Percentiles rank a stretch among this genome's conserved stretches.
These are phyloP conservation scores for Telopea speciosissima DNA, from an alignment of 177 flowering plant genomes.

Conservation along the genomic window DNA sequence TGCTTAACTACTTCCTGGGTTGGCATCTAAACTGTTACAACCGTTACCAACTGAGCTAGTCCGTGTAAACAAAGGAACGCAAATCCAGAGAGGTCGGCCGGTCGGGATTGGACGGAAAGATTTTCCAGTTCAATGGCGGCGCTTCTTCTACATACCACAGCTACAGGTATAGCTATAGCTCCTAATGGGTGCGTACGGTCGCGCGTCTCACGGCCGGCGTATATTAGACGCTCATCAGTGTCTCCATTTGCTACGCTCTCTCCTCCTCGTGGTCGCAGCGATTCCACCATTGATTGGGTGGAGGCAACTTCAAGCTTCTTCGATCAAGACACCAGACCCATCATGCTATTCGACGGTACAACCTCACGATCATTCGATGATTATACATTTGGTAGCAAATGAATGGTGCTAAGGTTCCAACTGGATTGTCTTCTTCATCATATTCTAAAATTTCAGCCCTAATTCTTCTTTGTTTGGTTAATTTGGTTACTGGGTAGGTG, in stretches of 20 bases:
- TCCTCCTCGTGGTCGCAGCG: conserved; percentile 13
- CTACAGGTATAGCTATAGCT: neutral
- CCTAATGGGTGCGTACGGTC: conserved; percentile 25
- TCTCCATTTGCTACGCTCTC: conserved; percentile 23
- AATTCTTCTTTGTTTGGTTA: neutral
- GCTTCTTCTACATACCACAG: neutral
- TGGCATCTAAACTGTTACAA: neutral
- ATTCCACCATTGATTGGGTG: conserved; percentile 36
- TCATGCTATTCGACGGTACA: conserved; percentile 81
- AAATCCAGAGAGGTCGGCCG: neutral
- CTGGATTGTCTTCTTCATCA: too few relatives aligned
- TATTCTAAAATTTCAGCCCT: neutral
- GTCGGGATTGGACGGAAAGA: too few relatives aligned
- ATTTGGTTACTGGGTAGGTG: conserved; percentile 39
- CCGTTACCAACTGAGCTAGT: neutral
- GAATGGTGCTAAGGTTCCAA: too few relatives aligned
- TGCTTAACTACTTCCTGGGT: too few relatives aligned
- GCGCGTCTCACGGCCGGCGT: conserved; percentile 14
- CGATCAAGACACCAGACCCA: conserved; percentile 65
- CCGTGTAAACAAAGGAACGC: neutral
- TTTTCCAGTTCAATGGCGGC: conserved; percentile 24
- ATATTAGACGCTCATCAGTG: conserved; percentile 13
- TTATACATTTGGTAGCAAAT: too few relatives aligned
- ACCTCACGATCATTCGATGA: neutral
- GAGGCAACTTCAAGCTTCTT: conserved; percentile 61